Percentiles rank a stretch among this genome's conserved stretches.
Conservation (phyloP, 2,329 filamentous ascomycete species). For the Trichoderma asperellum region DNA sequence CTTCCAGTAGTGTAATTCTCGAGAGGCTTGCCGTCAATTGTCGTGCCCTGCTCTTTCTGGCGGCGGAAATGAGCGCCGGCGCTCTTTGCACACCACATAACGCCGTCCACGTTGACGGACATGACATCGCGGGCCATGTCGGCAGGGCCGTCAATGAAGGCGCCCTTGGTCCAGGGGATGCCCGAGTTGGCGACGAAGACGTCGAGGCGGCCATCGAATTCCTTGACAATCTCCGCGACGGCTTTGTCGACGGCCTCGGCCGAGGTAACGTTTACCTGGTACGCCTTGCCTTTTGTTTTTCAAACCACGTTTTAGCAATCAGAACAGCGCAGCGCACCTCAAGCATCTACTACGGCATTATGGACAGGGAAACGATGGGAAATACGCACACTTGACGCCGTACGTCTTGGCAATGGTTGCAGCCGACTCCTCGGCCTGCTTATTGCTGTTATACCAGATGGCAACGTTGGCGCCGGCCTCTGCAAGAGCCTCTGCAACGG, state of each 20-base stretch:
- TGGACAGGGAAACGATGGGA: neutral
- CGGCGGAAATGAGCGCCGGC: slow-evolving; percentile 71
- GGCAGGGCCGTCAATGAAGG: slow-evolving; percentile 67
- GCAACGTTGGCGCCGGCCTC: slow-evolving; percentile 74
- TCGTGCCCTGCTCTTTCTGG: slow-evolving; percentile 70
- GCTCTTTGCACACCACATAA: slow-evolving; percentile 75
- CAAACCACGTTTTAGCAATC: neutral
- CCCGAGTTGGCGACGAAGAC: slow-evolving; percentile 81
- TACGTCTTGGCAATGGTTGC: slow-evolving; percentile 67
- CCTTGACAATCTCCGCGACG: slow-evolving; percentile 58
- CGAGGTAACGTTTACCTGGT: slow-evolving; percentile 63
- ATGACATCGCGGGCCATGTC: slow-evolving; percentile 70
- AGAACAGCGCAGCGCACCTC: neutral
- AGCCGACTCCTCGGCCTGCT: slow-evolving; percentile 64
- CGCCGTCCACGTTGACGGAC: slow-evolving; percentile 73
- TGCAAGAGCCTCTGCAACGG: slow-evolving; percentile 65
- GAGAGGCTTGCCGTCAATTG: slow-evolving; percentile 63
- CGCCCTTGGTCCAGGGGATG: slow-evolving; percentile 71
- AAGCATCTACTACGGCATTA: neutral
- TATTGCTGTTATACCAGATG: slow-evolving; percentile 73
- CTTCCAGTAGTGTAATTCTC: slow-evolving; percentile 65
- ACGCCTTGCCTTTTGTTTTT: slow-evolving; percentile 40
- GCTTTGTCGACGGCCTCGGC: slow-evolving; percentile 55
- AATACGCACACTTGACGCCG: slow-evolving; percentile 66
- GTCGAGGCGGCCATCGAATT: slow-evolving; percentile 76